A percentile compares a stretch with the other conserved stretches of the same genome.
Evolutionary conservation across 2,329 filamentous ascomycete genomes (phyloP).

Genomic region (Sporothrix sp.): DNA sequence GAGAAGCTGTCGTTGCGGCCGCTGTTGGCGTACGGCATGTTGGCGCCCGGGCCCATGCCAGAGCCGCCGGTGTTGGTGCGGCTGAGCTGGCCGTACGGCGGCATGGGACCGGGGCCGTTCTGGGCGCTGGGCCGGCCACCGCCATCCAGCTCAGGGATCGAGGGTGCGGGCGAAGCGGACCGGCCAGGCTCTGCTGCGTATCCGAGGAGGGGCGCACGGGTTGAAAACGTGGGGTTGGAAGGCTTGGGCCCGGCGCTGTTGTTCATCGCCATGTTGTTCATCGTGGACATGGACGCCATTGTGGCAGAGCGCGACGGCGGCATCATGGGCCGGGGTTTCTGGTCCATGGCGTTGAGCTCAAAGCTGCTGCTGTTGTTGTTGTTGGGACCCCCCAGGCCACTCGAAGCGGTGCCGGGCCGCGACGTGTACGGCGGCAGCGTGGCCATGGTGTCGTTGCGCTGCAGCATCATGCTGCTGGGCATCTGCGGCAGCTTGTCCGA

Average conservation of each 20-base stretch:
- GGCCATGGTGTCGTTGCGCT: conserved; percentile 49
- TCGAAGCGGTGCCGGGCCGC: conserved; percentile 42
- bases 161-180: conserved; percentile 23
- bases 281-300: conserved; percentile 21
- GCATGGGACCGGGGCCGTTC: conserved; percentile 19
- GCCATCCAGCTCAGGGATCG: conserved; percentile 12
- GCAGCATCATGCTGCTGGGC: conserved; percentile 40
- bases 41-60: conserved; percentile 10
- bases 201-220: conserved; percentile 24
- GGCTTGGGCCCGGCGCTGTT: conserved; percentile 6
- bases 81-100: conserved; percentile 20
- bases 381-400: neutral
- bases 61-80: conserved; percentile 22
- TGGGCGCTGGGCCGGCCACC: conserved; percentile 12
- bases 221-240: conserved; percentile 20
- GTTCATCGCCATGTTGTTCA: neutral
- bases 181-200: conserved; percentile 25
- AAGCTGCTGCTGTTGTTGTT: conserved; percentile 25
- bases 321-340: conserved; percentile 40
- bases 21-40: neutral
- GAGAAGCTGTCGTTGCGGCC: conserved; percentile 9
- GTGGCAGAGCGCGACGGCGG: conserved; percentile 26
- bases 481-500: conserved; percentile 44
- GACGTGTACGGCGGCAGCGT: conserved; percentile 56
- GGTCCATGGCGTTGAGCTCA: conserved; percentile 44